A percentile compares a stretch with the other conserved stretches of the same genome.
These are phyloP conservation scores for Fusarium hostae DNA, from an alignment of 2,329 filamentous ascomycete species.

Conservation along the genomic window DNA sequence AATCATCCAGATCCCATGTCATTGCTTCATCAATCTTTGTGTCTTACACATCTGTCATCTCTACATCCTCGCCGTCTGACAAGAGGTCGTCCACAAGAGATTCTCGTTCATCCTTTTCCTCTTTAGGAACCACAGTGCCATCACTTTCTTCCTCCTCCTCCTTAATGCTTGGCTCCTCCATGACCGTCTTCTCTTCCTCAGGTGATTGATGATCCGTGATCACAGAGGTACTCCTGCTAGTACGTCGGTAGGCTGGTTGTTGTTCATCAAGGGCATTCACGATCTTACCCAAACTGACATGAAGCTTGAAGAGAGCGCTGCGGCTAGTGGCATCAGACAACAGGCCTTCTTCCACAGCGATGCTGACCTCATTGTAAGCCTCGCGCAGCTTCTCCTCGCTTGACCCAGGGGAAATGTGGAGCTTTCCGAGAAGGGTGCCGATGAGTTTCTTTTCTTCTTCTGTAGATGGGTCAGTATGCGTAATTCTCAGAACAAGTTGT, in stretches of 20 bases:
- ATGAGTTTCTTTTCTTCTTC: conserved; percentile 89
- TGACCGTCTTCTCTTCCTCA: conserved; percentile 55
- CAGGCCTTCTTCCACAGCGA: conserved; percentile 71
- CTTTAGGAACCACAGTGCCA: conserved; percentile 47
- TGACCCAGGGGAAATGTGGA: conserved; percentile 78
- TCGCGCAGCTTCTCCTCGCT: conserved; percentile 67
- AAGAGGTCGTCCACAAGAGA: conserved; percentile 55
- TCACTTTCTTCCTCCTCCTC: conserved; percentile 59
- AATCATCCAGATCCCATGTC: conserved; percentile 37
- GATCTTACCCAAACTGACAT: conserved; percentile 74
- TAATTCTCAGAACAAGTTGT: background rate
- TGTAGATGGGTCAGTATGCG: conserved; percentile 52
- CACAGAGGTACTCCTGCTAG: conserved; percentile 59
- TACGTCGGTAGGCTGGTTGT: conserved; percentile 51
- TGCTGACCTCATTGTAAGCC: conserved; percentile 66
- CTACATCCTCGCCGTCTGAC: conserved; percentile 54
- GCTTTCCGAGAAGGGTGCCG: conserved; percentile 81
- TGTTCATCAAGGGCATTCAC: conserved; percentile 68
- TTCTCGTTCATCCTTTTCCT: conserved; percentile 49
- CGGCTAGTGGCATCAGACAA: conserved; percentile 69
- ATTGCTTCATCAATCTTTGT: conserved; percentile 33
- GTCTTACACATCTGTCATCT: conserved; percentile 45
- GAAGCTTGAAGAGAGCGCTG: conserved; percentile 75
- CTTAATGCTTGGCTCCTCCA: conserved; percentile 59
- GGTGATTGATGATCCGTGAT: conserved; percentile 43